A percentile compares a stretch with the other conserved stretches of the same genome.
These are phyloP conservation scores for Phylloporus sp. DNA, from an alignment of 768 basidiomycete genomes.

Conservation along the genomic window DNA sequence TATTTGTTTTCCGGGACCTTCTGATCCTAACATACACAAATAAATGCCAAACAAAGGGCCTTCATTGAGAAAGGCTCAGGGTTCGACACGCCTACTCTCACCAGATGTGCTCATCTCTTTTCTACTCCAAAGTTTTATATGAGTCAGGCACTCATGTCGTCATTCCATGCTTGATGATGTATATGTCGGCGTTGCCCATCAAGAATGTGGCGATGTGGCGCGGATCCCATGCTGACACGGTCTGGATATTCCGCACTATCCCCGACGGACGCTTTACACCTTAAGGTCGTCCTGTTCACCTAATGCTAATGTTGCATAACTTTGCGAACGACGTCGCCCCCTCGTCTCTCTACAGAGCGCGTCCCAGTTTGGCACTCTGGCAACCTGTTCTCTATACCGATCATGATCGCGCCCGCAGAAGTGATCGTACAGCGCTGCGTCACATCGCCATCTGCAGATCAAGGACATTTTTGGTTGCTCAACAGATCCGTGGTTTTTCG, in stretches of 20 bases:
- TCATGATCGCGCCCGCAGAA: constrained; percentile 17
- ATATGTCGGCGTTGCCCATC: constrained; percentile 7
- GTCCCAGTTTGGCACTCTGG: constrained; percentile 1
- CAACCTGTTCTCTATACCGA: constrained; percentile 12
- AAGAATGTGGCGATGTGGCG: constrained; percentile 19
- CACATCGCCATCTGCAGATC: constrained; percentile 15
- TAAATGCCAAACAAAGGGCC: constrained; percentile 9
- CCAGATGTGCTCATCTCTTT: not conserved
- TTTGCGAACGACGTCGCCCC: too few relatives aligned
- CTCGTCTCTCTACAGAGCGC: not conserved
- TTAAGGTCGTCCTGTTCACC: too few relatives aligned
- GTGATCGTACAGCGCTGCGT: constrained; percentile 5
- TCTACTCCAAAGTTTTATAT: not conserved
- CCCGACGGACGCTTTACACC: not conserved
- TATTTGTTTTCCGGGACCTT: constrained; percentile 22
- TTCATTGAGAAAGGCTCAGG: not conserved
- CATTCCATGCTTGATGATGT: constrained; percentile 6
- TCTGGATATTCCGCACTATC: not conserved
- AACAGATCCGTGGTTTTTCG: constrained; percentile 1
- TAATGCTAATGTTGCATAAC: too few relatives aligned
- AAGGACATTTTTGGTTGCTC: constrained; percentile 3
- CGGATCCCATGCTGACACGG: constrained; percentile 4
- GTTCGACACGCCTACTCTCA: not conserved
- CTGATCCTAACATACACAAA: constrained; percentile 29
- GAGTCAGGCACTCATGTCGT: constrained; percentile 18